These are phyloP conservation scores for Leccinum pallidistipes DNA, from an alignment of 1,284 basidiomycete genomes.

Conservation along the genomic window DNA sequence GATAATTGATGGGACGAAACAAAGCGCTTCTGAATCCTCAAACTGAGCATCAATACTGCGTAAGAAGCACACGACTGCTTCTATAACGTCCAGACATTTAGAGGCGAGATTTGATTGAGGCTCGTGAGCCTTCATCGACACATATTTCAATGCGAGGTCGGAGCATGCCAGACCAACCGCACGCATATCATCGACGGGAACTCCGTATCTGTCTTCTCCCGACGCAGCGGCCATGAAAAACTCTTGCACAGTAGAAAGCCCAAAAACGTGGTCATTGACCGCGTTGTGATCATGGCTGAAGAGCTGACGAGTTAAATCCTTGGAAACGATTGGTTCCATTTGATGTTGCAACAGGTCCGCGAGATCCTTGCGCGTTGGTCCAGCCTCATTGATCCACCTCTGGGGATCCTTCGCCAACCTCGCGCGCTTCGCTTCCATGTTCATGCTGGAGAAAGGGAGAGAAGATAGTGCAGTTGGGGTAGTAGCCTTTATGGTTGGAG, in stretches of 20 bases:
- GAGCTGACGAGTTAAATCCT: slow-evolving; percentile 75
- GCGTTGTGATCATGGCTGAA: slow-evolving; percentile 98
- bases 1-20: slow-evolving; percentile 89
- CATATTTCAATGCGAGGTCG: slow-evolving; percentile 93
- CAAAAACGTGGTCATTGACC: slow-evolving; percentile 89
- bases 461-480: slow-evolving; percentile 33
- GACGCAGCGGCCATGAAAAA: slow-evolving; percentile 65
- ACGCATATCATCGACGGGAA: slow-evolving; percentile 55
- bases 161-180: slow-evolving; percentile 85
- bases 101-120: slow-evolving; percentile 91
- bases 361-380: slow-evolving; percentile 82
- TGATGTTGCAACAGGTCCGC: slow-evolving; percentile 87
- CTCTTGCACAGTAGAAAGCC: slow-evolving; percentile 72
- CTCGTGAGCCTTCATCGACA: slow-evolving; percentile 88
- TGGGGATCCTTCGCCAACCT: slow-evolving; percentile 80
- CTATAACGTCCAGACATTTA: slow-evolving; percentile 88
- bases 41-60: slow-evolving; percentile 77
- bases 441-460: slow-evolving; percentile 69
- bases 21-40: slow-evolving; percentile 84
- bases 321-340: slow-evolving; percentile 84
- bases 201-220: slow-evolving; percentile 59
- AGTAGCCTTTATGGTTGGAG: slow-evolving; percentile 36
- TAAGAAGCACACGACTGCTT: slow-evolving; percentile 75
- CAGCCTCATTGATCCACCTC: slow-evolving; percentile 83
- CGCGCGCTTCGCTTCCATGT: slow-evolving; percentile 69